Evolutionary conservation across 1,284 basidiomycete genomes (phyloP), one percentile per base, ranked within the genome.

Genomic region (Boletus holoroseus): DNA sequence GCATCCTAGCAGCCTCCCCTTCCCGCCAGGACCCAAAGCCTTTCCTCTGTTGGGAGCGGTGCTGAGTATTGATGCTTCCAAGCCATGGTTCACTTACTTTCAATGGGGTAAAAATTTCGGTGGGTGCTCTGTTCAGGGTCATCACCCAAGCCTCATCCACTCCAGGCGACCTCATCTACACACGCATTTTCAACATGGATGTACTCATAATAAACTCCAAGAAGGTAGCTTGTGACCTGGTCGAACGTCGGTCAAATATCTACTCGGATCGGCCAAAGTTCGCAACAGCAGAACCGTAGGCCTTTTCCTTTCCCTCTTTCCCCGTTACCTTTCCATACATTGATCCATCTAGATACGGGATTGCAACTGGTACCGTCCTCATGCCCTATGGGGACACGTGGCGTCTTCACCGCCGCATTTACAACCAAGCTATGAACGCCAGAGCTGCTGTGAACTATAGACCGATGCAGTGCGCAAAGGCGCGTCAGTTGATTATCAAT

Each of bases 371-470:
- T 31, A 60, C 64, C 15, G 7, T 67, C 34, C 50, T 66, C 34
- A 56, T 67, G 54, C 55, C 53, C 20, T 64, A 64, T 35, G 65
- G 63, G 2, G 60, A 63, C 12, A 56, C 47, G 6, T 67, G 62
- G 65, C 60, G 65, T 32, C 58, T 63, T 18, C 58, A 64, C 27
- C 64, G 63, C 6, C 63, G 62, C 18, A 54, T 66, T 22, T 66
- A 61, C 35, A 58, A 62, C 22, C 62, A 66, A 44, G 51, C 55
- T 6, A 16, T 66, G 42, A 54, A 54, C 27, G 4, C 34, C 1
- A 54, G 59, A 36, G 52, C 60, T 49, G 51, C 62, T 12, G 2
- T 20, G 15, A 53, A 7, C 11, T 63, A 62, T 46, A 49, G 42
- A 24, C 60, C 60, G 3, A 61, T 66, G 56, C 66, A 66, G 37